Base-by-base conservation (phyloP, 805 yeast genomes). In the Kazachstania viticola region DNA sequence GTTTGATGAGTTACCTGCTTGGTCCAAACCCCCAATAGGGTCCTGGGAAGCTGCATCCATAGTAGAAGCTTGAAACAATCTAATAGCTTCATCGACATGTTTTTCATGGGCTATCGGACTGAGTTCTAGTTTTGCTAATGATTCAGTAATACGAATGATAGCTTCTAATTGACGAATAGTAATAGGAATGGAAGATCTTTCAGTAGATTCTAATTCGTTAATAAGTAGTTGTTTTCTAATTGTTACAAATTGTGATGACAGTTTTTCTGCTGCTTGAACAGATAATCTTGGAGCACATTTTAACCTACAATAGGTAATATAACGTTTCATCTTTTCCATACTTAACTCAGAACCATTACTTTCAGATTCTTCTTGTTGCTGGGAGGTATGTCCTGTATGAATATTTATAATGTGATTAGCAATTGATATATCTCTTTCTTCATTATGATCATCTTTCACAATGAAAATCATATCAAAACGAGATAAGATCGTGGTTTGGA, bases 391-490 rank as follows among this genome's bases (percentile, higher is more conserved):
- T 31, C 91, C 94, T 30, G 94, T 82, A 59, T 91, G 99, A 28
- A 93, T 79, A 46, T 82, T 79, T 79, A 91, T 76, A 34, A 91
- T 98, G 58, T 91, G 98, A 41, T 75, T 75, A 3, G 99, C 99
- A 47, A 91, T 85, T 1, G 84, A 73, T 28, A 76, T 70, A 63
- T 91, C 99, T 49, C 94, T 69, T 25, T 64, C 69, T 42, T 78
- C 82, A 51, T 85, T 78, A 57, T 91, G 97, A 33, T 81, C 95
- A 61, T 91, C 99, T 51, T 85, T 88, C 32, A 91, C 94, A 46
- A 91, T 83, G 60, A 84, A 91, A 49, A 91, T 91, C 97, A 91
- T 91, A 61, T 91, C 99, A 56, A 91, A 91, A 63, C 99, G 79
- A 9, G 98, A 91, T 57, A 91, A 66, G 59, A 91, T 81, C 1